Percentiles rank a stretch among this genome's conserved stretches.
These are phyloP conservation scores for Vigna radiata DNA, from an alignment of 306 rosid genomes.

Conservation along the genomic window DNA sequence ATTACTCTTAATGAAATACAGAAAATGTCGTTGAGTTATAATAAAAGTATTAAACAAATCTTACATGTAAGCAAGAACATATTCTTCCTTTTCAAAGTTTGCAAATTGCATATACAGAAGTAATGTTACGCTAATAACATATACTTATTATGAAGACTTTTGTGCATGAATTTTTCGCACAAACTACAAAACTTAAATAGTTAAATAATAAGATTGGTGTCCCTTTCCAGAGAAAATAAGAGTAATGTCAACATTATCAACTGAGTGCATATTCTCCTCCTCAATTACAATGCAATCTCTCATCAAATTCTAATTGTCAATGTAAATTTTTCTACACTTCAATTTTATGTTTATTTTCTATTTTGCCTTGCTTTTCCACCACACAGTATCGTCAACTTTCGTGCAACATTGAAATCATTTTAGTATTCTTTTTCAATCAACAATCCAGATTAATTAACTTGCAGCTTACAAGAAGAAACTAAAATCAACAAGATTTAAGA, in stretches of 20 bases:
- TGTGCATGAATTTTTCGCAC: background rate
- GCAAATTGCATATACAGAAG: background rate
- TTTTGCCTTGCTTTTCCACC: background rate
- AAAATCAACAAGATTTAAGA: too few species aligned
- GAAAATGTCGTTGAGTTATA: too few species aligned
- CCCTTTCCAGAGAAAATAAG: background rate
- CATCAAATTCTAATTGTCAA: background rate
- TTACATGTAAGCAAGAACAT: background rate
- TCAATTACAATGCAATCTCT: background rate
- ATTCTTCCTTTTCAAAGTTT: background rate
- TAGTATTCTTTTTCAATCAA: too few species aligned
- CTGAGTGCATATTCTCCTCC: background rate
- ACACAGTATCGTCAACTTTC: background rate
- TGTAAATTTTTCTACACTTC: background rate
- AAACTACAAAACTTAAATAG: background rate
- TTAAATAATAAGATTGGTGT: background rate
- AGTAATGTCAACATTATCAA: conserved; percentile 1
- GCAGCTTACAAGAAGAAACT: too few species aligned
- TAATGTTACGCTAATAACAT: background rate
- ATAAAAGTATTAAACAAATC: background rate
- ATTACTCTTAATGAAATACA: too few species aligned
- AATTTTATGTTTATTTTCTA: background rate
- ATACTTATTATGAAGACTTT: background rate
- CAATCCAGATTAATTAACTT: too few species aligned
- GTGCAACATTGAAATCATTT: background rate